phyloP scores from a whole-genome alignment of 805 yeast genomes.

The Barnettozyma pratensis region DNA sequence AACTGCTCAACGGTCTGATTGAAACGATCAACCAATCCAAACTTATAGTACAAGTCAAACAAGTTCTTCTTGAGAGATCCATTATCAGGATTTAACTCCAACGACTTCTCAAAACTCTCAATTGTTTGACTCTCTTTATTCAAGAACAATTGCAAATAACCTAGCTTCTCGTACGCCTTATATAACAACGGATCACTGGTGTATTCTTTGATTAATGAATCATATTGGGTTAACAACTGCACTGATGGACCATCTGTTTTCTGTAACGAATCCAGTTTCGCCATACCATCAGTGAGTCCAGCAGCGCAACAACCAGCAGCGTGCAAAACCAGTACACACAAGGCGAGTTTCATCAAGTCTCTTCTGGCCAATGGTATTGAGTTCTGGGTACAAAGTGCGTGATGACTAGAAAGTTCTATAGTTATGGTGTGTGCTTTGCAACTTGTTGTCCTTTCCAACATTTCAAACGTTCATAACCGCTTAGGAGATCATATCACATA shows the following conservation, averaged over 20 bases:
- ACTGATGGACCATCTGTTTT: constrained; percentile 18
- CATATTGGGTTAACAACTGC: constrained; percentile 17
- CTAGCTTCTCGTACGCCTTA: constrained; percentile 52
- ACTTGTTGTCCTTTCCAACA: background rate
- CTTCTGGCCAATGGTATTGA: no score
- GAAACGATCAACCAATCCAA: constrained; percentile 44
- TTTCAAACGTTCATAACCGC: no score
- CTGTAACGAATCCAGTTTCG: constrained; percentile 14
- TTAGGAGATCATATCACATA: no score
- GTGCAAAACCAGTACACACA: background rate
- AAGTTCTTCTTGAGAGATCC: constrained; percentile 46
- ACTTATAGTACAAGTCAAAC: constrained; percentile 43
- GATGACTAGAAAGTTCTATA: background rate
- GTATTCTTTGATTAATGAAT: constrained; percentile 10
- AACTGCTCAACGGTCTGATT: constrained; percentile 3
- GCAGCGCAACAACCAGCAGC: background rate
- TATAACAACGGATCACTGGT: constrained; percentile 26
- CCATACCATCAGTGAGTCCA: constrained; percentile 4
- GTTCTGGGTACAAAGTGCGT: no score
- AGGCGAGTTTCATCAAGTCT: background rate
- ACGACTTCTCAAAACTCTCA: constrained; percentile 43
- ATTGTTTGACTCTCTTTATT: constrained; percentile 51
- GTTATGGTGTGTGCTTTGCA: no score
- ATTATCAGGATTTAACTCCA: constrained; percentile 35
- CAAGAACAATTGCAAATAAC: constrained; percentile 53